A percentile compares a stretch with the other conserved stretches of the same genome.
These are phyloP conservation scores for Aphanoascus verrucosus DNA, from an alignment of 2,329 filamentous ascomycete genomes.

Conservation along the genomic window DNA sequence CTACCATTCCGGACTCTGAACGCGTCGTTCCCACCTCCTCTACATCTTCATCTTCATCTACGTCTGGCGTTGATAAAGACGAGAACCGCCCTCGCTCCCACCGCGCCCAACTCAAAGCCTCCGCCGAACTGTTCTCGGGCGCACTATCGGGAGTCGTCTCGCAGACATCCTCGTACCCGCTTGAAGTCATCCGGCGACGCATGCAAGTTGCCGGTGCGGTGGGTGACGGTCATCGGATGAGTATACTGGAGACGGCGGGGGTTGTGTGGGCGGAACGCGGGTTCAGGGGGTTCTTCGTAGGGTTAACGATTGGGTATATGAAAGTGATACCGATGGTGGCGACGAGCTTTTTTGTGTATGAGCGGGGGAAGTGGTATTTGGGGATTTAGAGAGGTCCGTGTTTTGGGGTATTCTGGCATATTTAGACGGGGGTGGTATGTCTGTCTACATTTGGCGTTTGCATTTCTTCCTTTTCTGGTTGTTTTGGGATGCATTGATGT, in stretches of 20 bases:
- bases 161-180: constrained; percentile 83
- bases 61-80: too few relatives aligned
- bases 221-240: constrained; percentile 70
- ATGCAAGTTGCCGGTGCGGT: constrained; percentile 97
- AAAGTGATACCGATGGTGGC: constrained; percentile 89
- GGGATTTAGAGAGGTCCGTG: constrained; percentile 45
- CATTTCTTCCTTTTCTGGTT: not conserved
- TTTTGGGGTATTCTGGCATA: not conserved
- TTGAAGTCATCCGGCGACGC: constrained; percentile 80
- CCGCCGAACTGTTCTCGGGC: constrained; percentile 76
- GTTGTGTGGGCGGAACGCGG: constrained; percentile 69
- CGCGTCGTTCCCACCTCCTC: not conserved
- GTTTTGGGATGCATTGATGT: not conserved
- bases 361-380: constrained; percentile 52
- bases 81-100: constrained; percentile 39
- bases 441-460: not conserved
- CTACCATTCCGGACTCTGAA: constrained; percentile 56
- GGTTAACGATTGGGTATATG: constrained; percentile 85
- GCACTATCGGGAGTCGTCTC: constrained; percentile 79
- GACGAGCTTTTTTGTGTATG: constrained; percentile 57
- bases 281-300: constrained; percentile 76
- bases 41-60: constrained; percentile 13
- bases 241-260: constrained; percentile 65
- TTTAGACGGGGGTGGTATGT: not conserved
- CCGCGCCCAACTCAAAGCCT: constrained; percentile 64